These are phyloP conservation scores for Trypanosoma avium DNA, from an alignment of 208 protist species.

Conservation along the genomic window DNA sequence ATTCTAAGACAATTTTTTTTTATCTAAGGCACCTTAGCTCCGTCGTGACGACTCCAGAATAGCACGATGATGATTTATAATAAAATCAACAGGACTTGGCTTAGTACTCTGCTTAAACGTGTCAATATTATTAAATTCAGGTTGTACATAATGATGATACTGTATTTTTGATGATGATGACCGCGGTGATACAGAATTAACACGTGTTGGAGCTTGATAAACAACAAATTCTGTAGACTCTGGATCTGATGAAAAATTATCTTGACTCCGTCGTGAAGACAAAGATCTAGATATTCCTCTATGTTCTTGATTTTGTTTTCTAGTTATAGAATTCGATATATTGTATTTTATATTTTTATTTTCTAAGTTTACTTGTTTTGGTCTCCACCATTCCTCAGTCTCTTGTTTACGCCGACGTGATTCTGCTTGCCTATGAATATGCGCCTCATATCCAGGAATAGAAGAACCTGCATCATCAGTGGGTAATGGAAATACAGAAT, in stretches of 20 bases:
- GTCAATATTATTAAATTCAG: neutral
- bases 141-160: neutral
- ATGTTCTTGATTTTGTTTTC: conserved; percentile 17
- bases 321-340: neutral
- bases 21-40: neutral
- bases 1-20: neutral
- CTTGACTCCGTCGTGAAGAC: conserved; percentile 13
- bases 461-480: conserved; percentile 10
- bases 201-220: conserved; percentile 6
- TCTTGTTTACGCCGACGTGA: conserved; percentile 54
- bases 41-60: conserved; percentile 24
- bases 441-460: conserved; percentile 45
- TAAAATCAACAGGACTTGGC: conserved; percentile 29
- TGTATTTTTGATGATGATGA: neutral
- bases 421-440: conserved; percentile 55
- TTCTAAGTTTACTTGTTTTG: too few relatives aligned
- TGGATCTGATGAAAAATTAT: conserved; percentile 6
- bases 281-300: neutral
- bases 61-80: conserved; percentile 28
- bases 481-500: conserved; percentile 50
- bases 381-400: conserved; percentile 57
- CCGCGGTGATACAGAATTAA: neutral
- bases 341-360: conserved; percentile 5
- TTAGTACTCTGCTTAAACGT: conserved; percentile 6
- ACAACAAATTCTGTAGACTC: conserved; percentile 19